Percentiles rank a stretch among this genome's conserved stretches.
phyloP scores from a whole-genome alignment of 352 stramenopile genomes.

The Phytopythium delawarense region DNA sequence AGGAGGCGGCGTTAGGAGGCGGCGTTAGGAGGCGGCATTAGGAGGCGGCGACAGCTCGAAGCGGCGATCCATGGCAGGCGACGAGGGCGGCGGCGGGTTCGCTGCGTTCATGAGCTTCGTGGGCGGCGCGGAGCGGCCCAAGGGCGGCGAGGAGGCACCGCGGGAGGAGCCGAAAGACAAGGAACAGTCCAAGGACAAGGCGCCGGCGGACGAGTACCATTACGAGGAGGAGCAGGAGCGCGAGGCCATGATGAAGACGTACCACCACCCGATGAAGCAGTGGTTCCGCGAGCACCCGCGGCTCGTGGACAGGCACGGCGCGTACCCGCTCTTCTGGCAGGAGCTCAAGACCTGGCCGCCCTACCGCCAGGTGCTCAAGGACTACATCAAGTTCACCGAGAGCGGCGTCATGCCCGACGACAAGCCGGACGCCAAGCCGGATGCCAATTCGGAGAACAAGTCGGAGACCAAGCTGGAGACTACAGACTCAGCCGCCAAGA shows the following conservation, averaged over 20 bases:
- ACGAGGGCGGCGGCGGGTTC: slow-evolving; percentile 42
- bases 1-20: too few relatives aligned
- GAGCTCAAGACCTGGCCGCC: slow-evolving; percentile 92
- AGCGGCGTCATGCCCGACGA: slow-evolving; percentile 22
- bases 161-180: neutral
- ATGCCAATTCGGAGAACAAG: neutral
- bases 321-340: slow-evolving; percentile 93
- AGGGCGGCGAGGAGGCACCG: too few relatives aligned
- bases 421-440: slow-evolving; percentile 8
- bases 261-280: slow-evolving; percentile 85
- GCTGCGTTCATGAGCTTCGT: slow-evolving; percentile 72
- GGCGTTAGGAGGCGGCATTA: too few relatives aligned
- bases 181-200: neutral
- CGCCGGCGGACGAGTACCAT: slow-evolving; percentile 50
- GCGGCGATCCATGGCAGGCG: slow-evolving; percentile 36
- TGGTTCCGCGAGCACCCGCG: slow-evolving; percentile 75
- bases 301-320: slow-evolving; percentile 75
- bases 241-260: slow-evolving; percentile 87
- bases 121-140: slow-evolving; percentile 13
- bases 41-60: too few relatives aligned
- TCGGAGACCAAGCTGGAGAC: neutral
- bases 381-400: slow-evolving; percentile 85
- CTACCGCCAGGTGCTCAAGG: slow-evolving; percentile 90
- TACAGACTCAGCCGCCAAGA: neutral
- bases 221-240: slow-evolving; percentile 87